These are phyloP conservation scores for Pleodorina starrii DNA, from an alignment of 139 green algal species.

Conservation along the genomic window DNA sequence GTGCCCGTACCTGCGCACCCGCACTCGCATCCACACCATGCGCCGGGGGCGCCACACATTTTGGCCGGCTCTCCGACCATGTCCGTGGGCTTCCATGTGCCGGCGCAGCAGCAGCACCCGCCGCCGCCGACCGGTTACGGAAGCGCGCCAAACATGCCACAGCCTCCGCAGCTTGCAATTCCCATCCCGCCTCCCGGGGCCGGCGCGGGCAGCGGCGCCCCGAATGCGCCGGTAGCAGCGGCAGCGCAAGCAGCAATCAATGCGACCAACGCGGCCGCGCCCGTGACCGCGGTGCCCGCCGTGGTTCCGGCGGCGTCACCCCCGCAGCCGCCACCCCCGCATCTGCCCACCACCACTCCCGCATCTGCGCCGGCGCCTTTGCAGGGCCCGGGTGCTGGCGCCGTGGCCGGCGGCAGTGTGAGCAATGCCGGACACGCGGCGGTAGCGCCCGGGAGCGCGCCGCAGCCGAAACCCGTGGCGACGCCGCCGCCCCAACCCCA, in stretches of 20 bases:
- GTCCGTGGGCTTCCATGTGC: constrained; percentile 31
- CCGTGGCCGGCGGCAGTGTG: neutral
- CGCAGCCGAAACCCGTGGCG: constrained; percentile 5
- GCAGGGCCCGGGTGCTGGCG: constrained; percentile 10
- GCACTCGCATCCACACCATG: neutral
- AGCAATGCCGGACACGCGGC: neutral
- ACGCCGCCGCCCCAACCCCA: neutral
- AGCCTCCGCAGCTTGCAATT: neutral
- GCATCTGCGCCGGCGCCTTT: neutral
- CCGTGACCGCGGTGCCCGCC: constrained; percentile 3
- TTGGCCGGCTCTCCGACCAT: neutral
- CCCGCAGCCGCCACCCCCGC: neutral
- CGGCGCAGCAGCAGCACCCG: constrained; percentile 22
- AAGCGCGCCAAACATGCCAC: neutral
- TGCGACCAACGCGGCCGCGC: constrained; percentile 23
- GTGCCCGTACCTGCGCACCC: constrained; percentile 11
- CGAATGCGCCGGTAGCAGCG: constrained; percentile 19
- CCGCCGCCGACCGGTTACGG: neutral
- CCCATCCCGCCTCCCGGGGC: constrained; percentile 2
- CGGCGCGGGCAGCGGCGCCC: neutral
- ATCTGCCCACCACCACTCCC: constrained; percentile 1
- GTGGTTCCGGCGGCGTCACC: neutral
- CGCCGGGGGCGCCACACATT: neutral
- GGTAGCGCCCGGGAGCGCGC: neutral
- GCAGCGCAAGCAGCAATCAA: constrained; percentile 36